Evolutionary conservation across 495 filamentous ascomycete genomes (phyloP), one percentile per base, ranked within the genome.

Genomic region (Podospora anserina): DNA sequence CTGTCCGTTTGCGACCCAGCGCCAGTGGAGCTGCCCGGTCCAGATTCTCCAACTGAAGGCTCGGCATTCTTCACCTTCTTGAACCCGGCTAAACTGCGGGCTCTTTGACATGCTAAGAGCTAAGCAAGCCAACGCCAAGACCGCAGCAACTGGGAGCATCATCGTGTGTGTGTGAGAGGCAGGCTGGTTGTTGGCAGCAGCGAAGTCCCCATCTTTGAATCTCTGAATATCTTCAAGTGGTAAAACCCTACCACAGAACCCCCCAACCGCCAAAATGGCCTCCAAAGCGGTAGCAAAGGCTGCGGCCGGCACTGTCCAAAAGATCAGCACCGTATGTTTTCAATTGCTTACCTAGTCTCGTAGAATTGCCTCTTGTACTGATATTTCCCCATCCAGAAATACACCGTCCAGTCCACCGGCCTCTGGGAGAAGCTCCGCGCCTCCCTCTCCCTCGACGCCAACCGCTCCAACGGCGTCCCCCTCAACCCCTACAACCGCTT

Each of bases 401-500:
- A 98, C 81, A 94, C 94, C n/a, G 84, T 99, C 70, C 92, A 95
- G 72, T 94, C 95, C 32, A 87, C 84, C 7, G 96, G 96, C 49
- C 82, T 97, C 78, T 97, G 94, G 91, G 93, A 93, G 70, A 83
- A 85, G 63, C 83, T 99, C 76, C 92, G 93, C 74, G 86, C 88
- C 62, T 77, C 87, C 65, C 80, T 97, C 69, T 87, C 94, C 66
- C 78, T 99, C 70, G 95, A 96, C 78, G 89, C 96, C 11, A 88
- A 91, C 72, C 93, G 96, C 69, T 97, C 93, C 58, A 91, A 88
- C 70, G 96, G 96, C 78, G 79, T 98, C 11, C 96, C 96, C 20
- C 82, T 99, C 69, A 97, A 97, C 85, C 88, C 93, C 26, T 90
- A 94, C 81, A 97, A 86, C 85, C 94, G 96, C 68, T 90, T 92